Conservation (phyloP, 2,329 filamentous ascomycete genomes). For the Diplodia sapinea region DNA sequence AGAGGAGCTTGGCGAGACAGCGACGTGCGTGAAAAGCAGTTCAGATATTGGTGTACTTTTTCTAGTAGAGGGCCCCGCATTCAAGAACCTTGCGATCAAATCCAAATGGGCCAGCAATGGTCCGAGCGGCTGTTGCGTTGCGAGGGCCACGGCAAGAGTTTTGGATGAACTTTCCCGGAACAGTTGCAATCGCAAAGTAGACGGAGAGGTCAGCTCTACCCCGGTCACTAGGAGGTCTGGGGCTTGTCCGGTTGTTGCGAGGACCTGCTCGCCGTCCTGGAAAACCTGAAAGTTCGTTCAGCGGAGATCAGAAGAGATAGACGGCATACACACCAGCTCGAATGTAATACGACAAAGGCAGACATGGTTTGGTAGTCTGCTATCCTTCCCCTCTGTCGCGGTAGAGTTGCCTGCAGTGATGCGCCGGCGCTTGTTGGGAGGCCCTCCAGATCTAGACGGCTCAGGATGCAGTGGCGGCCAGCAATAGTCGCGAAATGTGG, state of each 20-base stretch:
- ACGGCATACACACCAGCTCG: background rate
- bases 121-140: background rate
- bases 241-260: background rate
- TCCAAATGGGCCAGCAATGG: background rate
- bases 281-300: conserved; percentile 1
- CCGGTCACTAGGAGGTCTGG: background rate
- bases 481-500: conserved; percentile 9
- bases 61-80: background rate
- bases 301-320: background rate
- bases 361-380: background rate
- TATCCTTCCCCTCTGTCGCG: background rate
- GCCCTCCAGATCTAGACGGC: background rate
- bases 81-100: conserved; percentile 2
- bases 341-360: conserved; percentile 1
- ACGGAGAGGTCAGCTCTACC: background rate
- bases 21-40: background rate
- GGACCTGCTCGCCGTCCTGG: background rate
- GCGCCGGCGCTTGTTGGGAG: conserved; percentile 22
- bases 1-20: background rate
- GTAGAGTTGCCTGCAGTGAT: background rate
- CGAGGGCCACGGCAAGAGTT: conserved; percentile 4
- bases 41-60: background rate
- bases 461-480: conserved; percentile 12
- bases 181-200: background rate
- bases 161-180: background rate